phyloP scores from a whole-genome alignment of 257 asterid genomes.

The Solanum stenotomum region DNA sequence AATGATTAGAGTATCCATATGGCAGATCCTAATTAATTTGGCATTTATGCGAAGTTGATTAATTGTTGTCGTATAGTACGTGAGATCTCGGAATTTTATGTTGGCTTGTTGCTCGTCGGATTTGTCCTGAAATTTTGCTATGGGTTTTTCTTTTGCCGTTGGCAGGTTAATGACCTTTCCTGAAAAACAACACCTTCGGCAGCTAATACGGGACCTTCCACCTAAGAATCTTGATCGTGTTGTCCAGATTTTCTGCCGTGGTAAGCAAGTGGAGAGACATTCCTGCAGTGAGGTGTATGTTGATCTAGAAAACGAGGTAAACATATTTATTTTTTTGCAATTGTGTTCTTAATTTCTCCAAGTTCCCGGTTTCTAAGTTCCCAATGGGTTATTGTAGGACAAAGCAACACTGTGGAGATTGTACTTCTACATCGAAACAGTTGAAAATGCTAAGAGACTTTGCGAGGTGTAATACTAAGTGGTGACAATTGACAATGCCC shows the following conservation, averaged over 20 bases:
- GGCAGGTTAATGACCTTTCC: constrained; percentile 51
- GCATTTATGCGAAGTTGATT: not conserved
- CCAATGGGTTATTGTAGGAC: constrained; percentile 32
- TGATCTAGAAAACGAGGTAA: constrained; percentile 60
- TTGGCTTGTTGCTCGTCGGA: not conserved
- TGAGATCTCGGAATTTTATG: not conserved
- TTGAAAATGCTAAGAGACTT: constrained; percentile 18
- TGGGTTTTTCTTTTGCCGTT: not conserved
- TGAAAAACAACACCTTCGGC: constrained; percentile 54
- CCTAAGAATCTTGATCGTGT: constrained; percentile 47
- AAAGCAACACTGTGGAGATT: constrained; percentile 59
- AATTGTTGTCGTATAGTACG: not conserved
- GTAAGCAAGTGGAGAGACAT: constrained; percentile 11
- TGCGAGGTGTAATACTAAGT: not conserved
- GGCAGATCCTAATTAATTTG: not conserved
- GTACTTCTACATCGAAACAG: constrained; percentile 38
- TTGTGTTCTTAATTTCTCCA: not conserved
- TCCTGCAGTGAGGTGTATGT: constrained; percentile 26
- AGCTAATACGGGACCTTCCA: constrained; percentile 42
- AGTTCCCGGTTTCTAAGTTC: not conserved
- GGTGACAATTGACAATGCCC: not conserved
- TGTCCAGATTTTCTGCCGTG: constrained; percentile 35
- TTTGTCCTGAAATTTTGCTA: not conserved
- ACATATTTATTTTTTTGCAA: not conserved
- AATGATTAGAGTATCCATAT: not conserved